These are phyloP conservation scores for Aspergillus amoenus DNA, from an alignment of 2,329 filamentous ascomycete genomes.

Conservation along the genomic window DNA sequence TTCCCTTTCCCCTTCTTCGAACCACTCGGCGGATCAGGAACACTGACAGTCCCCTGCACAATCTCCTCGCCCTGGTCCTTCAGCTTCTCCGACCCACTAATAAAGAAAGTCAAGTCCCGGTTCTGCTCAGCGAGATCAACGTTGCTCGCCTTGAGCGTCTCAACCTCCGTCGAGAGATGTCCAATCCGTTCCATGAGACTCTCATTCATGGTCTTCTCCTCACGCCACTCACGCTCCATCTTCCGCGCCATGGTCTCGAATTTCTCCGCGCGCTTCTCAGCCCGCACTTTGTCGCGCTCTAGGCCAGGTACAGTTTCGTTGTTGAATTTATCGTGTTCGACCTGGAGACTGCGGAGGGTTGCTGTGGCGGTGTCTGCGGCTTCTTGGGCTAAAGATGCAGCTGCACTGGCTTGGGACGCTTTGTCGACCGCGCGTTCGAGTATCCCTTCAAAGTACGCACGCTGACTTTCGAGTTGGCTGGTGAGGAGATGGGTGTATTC, in stretches of 20 bases:
- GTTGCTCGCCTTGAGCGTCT: slow-evolving; percentile 60
- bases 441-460: slow-evolving; percentile 91
- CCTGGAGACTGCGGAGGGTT: slow-evolving; percentile 57
- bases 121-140: slow-evolving; percentile 81
- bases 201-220: slow-evolving; percentile 82
- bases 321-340: slow-evolving; percentile 54
- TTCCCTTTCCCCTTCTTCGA: slow-evolving; percentile 46
- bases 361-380: slow-evolving; percentile 63
- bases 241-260: slow-evolving; percentile 73
- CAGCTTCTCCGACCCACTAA: slow-evolving; percentile 78
- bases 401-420: slow-evolving; percentile 68
- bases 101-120: slow-evolving; percentile 82
- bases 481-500: slow-evolving; percentile 95
- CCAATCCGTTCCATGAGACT: slow-evolving; percentile 76
- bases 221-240: slow-evolving; percentile 72
- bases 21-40: slow-evolving; percentile 53
- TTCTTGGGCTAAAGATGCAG: slow-evolving; percentile 53
- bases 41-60: slow-evolving; percentile 68
- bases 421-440: slow-evolving; percentile 88
- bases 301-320: slow-evolving; percentile 63
- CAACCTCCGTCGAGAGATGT: slow-evolving; percentile 61
- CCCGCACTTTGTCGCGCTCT: slow-evolving; percentile 70
- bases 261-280: slow-evolving; percentile 67
- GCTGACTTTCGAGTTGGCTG: slow-evolving; percentile 87
- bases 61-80: slow-evolving; percentile 71